A percentile compares a stretch with the other conserved stretches of the same genome.
These are phyloP conservation scores for Cyberlindnera mississippiensis DNA, from an alignment of 805 yeast species.

Conservation along the genomic window DNA sequence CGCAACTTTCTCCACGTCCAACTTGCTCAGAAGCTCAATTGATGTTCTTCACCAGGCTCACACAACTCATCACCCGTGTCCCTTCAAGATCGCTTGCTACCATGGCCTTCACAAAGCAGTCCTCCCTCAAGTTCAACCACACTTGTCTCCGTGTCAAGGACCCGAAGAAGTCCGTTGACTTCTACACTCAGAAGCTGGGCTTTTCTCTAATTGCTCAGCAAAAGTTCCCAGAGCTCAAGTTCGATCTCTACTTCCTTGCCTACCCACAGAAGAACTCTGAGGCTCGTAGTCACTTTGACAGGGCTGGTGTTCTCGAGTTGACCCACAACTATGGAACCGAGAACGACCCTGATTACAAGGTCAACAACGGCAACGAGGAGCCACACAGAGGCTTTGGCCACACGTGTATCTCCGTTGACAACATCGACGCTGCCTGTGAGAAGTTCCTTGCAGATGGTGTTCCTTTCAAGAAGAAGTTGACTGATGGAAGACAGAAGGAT, in stretches of 20 bases:
- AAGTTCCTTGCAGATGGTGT: constrained; percentile 60
- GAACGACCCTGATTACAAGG: constrained; percentile 46
- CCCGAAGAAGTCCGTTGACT: constrained; percentile 66
- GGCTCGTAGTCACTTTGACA: constrained; percentile 19
- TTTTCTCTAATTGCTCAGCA: constrained; percentile 54
- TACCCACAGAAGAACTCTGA: constrained; percentile 17
- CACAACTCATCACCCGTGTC: not conserved
- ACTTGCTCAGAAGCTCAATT: too few relatives aligned
- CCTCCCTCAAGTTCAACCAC: constrained; percentile 47
- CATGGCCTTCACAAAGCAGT: constrained; percentile 10
- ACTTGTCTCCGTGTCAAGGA: constrained; percentile 80
- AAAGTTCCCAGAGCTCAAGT: constrained; percentile 51
- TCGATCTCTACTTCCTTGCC: constrained; percentile 67
- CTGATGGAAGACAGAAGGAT: constrained; percentile 88
- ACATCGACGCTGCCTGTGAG: constrained; percentile 60
- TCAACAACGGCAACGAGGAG: constrained; percentile 80
- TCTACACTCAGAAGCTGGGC: constrained; percentile 73
- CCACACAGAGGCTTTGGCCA: constrained; percentile 94
- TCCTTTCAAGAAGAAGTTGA: constrained; percentile 72
- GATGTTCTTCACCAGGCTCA: not conserved
- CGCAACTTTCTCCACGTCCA: too few relatives aligned
- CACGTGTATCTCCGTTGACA: constrained; percentile 81
- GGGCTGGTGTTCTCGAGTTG: constrained; percentile 72
- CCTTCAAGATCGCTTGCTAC: not conserved
- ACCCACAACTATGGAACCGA: constrained; percentile 78